phyloP scores from a whole-genome alignment of 306 rosid genomes.

The Quercus cerris region DNA sequence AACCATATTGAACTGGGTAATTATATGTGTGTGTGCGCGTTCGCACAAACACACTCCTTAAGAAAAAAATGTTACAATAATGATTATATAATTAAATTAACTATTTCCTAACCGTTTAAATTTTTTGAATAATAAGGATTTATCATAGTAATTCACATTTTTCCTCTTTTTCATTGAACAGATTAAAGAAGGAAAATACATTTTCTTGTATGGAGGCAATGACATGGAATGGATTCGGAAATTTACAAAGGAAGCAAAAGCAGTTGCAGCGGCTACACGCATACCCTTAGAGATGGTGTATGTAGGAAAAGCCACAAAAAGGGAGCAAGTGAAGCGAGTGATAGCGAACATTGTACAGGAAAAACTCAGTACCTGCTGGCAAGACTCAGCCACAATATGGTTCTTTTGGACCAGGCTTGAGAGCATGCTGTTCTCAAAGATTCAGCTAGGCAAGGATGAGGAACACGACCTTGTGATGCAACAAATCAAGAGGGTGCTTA shows the following conservation, averaged over 20 bases:
- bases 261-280: slow-evolving; percentile 27
- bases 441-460: slow-evolving; percentile 40
- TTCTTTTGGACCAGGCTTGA: slow-evolving; percentile 55
- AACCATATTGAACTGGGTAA: too few relatives aligned
- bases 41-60: too few relatives aligned
- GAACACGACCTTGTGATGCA: slow-evolving; percentile 42
- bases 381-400: slow-evolving; percentile 36
- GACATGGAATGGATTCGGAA: slow-evolving; percentile 48
- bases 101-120: too few relatives aligned
- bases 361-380: slow-evolving; percentile 26
- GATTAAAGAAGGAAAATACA: slow-evolving; percentile 49
- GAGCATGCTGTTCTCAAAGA: slow-evolving; percentile 64
- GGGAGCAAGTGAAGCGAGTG: slow-evolving; percentile 39
- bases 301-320: slow-evolving; percentile 52
- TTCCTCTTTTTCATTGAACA: slow-evolving; percentile 6
- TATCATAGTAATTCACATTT: neutral
- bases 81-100: too few relatives aligned
- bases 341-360: slow-evolving; percentile 19
- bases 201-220: slow-evolving; percentile 54
- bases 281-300: slow-evolving; percentile 52
- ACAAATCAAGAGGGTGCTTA: slow-evolving; percentile 43
- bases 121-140: too few relatives aligned
- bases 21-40: too few relatives aligned
- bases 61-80: too few relatives aligned
- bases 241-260: slow-evolving; percentile 45